Percentiles rank a stretch among this genome's conserved stretches.
Evolutionary conservation across 306 rosid species (phyloP).

Genomic region (Vigna angularis): DNA sequence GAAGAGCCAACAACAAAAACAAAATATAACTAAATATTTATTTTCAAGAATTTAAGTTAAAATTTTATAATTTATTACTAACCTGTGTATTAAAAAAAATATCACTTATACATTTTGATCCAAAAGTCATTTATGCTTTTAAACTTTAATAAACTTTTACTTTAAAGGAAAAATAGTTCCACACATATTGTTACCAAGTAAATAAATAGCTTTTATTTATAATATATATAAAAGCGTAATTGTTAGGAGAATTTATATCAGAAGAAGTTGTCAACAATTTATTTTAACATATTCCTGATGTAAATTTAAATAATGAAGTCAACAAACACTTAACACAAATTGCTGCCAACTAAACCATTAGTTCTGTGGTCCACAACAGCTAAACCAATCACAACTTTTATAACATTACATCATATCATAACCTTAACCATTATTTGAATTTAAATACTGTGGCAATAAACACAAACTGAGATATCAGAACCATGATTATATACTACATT

Average conservation of each 20-base stretch:
- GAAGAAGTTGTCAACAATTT: not conserved
- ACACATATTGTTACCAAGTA: not conserved
- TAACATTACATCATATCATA: not conserved
- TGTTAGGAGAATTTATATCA: not conserved
- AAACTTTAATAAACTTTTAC: too few relatives aligned
- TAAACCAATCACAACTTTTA: not conserved
- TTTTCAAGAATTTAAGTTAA: too few relatives aligned
- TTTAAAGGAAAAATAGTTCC: not conserved
- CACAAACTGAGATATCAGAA: not conserved
- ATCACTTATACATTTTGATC: too few relatives aligned
- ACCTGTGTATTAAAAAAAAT: too few relatives aligned
- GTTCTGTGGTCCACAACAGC: slow-evolving; percentile 6
- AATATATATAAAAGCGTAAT: not conserved
- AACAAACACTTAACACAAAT: not conserved
- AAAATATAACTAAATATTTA: too few relatives aligned
- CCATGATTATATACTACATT: not conserved
- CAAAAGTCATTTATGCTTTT: too few relatives aligned
- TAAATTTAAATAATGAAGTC: not conserved
- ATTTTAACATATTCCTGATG: not conserved
- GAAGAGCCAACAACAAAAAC: too few relatives aligned
- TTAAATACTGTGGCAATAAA: not conserved
- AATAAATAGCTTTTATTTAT: not conserved
- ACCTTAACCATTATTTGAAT: slow-evolving; percentile 18
- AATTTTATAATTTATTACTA: too few relatives aligned
- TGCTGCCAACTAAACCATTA: not conserved